Base-by-base conservation (phyloP, 2,329 filamentous ascomycete species). In the Thielaviopsis punctulata region DNA sequence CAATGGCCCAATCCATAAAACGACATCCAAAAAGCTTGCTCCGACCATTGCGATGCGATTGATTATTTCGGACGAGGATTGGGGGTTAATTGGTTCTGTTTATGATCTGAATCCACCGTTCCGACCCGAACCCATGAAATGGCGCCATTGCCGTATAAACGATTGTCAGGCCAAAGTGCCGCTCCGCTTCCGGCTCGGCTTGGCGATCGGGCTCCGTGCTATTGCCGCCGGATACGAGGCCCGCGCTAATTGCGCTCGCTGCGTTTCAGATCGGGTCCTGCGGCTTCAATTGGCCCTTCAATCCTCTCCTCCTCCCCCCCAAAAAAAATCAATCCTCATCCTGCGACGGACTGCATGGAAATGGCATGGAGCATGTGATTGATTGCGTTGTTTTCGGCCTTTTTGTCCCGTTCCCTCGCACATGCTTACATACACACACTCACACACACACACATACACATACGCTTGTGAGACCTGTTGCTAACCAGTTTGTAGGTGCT, bases 401-500 rank as follows among this genome's bases (percentile, higher is more conserved):
- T 33, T 13, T 12, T 33, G 30, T 13, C 10, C 15, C 15, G 30
- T 9, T 13, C 15, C 30, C 30, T 12, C 9, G 9, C 3, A 33
- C 30, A 4, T 6, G 9, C 10, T 5, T 33, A 12, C 9, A 9
- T 12, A 12, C 10, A 4, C 10, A 3, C 15, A 3, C 12, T 4
- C 9, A 3, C 30, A 13, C 30, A n/a, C n/a, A n/a, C n/a, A n/a
- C n/a, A n/a, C n/a, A n/a, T n/a, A n/a, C n/a, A n/a, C n/a, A n/a
- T n/a, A n/a, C n/a, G n/a, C n/a, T n/a, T 15, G 7, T 36, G 30
- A 39, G 15, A 5, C 18, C 24, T 24, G 15, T 33, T n/a, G 33
- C 47, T 49, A 49, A 49, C 33, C 47, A 33, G 12, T 36, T 39
- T 62, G 50, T 69, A 98, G 92, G 90, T 98, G 69, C 79, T 96